These are phyloP conservation scores for Zizania palustris DNA, from an alignment of 202 grass and related monocot species.

Conservation along the genomic window DNA sequence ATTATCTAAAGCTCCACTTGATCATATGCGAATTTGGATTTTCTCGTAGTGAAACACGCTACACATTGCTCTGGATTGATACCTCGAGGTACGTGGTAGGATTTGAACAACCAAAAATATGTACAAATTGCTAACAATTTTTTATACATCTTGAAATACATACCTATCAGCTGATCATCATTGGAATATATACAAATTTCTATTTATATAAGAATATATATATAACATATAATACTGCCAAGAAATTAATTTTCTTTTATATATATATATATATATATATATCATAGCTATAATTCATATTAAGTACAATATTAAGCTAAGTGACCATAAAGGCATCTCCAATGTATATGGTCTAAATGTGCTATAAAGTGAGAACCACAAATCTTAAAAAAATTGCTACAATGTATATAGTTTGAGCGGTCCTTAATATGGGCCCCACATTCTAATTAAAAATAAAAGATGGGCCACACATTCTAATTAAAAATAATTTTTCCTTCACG, in stretches of 20 bases:
- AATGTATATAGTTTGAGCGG: no score
- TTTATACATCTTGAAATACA: constrained; percentile 1
- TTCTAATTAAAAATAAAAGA: no score
- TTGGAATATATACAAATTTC: background rate
- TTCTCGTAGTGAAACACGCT: constrained; percentile 20
- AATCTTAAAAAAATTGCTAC: no score
- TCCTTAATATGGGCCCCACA: no score
- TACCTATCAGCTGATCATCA: constrained; percentile 25
- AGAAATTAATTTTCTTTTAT: background rate
- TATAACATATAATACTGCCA: background rate
- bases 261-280: background rate
- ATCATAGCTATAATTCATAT: constrained; percentile 8
- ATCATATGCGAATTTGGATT: constrained; percentile 9
- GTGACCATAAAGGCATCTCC: constrained; percentile 15
- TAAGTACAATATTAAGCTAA: constrained; percentile 15
- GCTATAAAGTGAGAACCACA: no score
- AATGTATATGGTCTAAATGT: no score
- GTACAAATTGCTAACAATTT: constrained; percentile 31
- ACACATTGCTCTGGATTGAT: background rate
- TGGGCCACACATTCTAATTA: no score
- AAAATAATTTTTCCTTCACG: no score
- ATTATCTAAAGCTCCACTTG: constrained; percentile 23
- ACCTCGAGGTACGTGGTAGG: background rate
- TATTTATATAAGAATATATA: background rate
- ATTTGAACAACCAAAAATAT: constrained; percentile 3